Base-by-base conservation (phyloP, 2,329 filamentous ascomycete genomes). In the Claviceps sp. region DNA sequence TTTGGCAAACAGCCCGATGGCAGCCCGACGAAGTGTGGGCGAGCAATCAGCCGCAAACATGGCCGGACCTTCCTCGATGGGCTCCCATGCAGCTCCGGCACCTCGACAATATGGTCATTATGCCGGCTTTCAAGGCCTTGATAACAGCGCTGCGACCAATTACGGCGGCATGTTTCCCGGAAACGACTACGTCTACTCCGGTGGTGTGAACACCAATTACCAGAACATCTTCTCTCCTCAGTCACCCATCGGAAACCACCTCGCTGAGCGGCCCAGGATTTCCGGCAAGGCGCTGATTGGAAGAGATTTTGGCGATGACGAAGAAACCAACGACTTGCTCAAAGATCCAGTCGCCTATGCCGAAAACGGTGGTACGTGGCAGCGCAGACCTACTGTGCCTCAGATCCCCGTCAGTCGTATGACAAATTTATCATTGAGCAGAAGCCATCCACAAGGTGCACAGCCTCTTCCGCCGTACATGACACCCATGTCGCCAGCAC, bases 251-350 rank as follows among this genome's bases (percentile, higher is more conserved):
- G 82, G 80, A 43, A 85, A 82, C 61, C 79, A 84, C 50, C 72
- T 85, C n/a, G 72, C 72, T n/a, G 81, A 83, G 54, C 73, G 76
- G 48, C 68, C 72, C 16, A 74, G 79, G 52, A 72, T 79, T 40
- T 78, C 79, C 2, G 83, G 85, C 58, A 89, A 88, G 66, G 78
- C 81, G 2, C 71, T 89, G 49, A 89, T 89, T 65, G 84, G 79
- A 57, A 79, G 85, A 59, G 81, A 87, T 60, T 64, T 63, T 22
- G 75, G 76, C 16, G 80, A 78, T 30, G 78, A 81, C 48, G 85
- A 89, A 48, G 85, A 88, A 62, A 86, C 85, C 2, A 79, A 76
- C 37, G 77, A 83, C 58, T 72, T 89, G n/a, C 72, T 89, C 46
- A 84, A 84, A 53, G 82, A 89, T 51, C 81, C 85, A 0, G 74